A percentile compares a stretch with the other conserved stretches of the same genome.
phyloP scores from a whole-genome alignment of 805 yeast genomes.

The Kodamaea sagamina region DNA sequence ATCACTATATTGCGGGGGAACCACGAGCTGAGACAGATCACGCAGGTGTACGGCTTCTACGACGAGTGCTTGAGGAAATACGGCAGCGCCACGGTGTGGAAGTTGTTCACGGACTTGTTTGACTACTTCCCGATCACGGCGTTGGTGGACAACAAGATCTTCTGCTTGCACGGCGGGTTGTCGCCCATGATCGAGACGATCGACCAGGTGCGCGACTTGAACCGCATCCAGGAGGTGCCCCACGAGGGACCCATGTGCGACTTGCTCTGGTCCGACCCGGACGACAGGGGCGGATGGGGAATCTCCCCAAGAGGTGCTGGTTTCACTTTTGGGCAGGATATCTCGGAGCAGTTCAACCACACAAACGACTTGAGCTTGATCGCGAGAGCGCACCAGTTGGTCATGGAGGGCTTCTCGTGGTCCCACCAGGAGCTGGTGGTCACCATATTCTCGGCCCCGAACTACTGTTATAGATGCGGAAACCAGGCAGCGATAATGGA shows the following conservation, averaged over 20 bases:
- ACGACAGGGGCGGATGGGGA: slow-evolving; percentile 98
- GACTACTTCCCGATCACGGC: slow-evolving; percentile 95
- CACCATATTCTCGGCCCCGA: slow-evolving; percentile 93
- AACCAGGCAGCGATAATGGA: slow-evolving; percentile 98
- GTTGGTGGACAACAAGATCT: slow-evolving; percentile 83
- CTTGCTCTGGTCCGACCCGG: slow-evolving; percentile 95
- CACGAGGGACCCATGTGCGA: slow-evolving; percentile 99
- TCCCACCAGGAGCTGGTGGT: slow-evolving; percentile 92
- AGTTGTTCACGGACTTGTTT: slow-evolving; percentile 84
- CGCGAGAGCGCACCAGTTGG: slow-evolving; percentile 95
- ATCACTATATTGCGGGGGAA: slow-evolving; percentile 92
- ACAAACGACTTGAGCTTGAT: slow-evolving; percentile 80
- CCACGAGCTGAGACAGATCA: slow-evolving; percentile 93
- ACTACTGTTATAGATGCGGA: slow-evolving; percentile 96
- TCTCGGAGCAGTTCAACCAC: slow-evolving; percentile 90
- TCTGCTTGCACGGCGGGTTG: slow-evolving; percentile 92
- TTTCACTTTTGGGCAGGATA: slow-evolving; percentile 95
- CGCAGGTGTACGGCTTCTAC: slow-evolving; percentile 94
- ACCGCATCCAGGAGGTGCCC: slow-evolving; percentile 93
- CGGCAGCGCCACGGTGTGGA: slow-evolving; percentile 93
- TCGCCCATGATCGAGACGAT: slow-evolving; percentile 93
- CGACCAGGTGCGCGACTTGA: slow-evolving; percentile 87
- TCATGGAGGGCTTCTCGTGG: slow-evolving; percentile 98
- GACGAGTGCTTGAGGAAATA: slow-evolving; percentile 94
- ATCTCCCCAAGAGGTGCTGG: slow-evolving; percentile 98